Percentiles rank a stretch among this genome's conserved stretches.
phyloP scores from a whole-genome alignment of 2,329 filamentous ascomycete species.

The Colletotrichum camelliae region DNA sequence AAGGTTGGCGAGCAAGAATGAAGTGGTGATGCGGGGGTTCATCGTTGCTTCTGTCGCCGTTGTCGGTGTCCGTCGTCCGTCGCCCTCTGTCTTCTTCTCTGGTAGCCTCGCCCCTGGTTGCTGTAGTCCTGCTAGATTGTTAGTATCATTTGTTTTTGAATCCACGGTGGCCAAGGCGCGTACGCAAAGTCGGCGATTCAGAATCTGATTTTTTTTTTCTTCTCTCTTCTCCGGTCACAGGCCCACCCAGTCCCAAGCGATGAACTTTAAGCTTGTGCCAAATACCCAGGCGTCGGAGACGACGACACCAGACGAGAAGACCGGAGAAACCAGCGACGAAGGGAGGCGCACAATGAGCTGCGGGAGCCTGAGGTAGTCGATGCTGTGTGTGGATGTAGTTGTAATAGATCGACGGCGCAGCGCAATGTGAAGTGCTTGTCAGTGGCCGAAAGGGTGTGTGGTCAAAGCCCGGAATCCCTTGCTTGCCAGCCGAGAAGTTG shows the following conservation, averaged over 20 bases:
- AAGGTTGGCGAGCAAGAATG: constrained; percentile 74
- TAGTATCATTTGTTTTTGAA: not conserved
- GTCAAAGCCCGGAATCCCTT: not conserved
- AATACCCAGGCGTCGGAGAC: not conserved
- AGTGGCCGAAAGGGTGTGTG: not conserved
- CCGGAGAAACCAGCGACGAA: not conserved
- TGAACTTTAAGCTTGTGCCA: not conserved
- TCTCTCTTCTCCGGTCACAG: not conserved
- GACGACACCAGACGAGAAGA: not conserved
- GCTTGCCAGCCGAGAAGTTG: not conserved
- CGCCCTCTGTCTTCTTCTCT: not conserved
- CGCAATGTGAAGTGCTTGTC: not conserved
- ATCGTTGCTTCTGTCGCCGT: not conserved
- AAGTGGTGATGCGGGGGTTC: constrained; percentile 49
- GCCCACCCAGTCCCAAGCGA: not conserved
- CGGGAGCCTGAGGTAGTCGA: not conserved
- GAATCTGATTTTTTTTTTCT: not conserved
- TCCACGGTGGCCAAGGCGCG: not conserved
- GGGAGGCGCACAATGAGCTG: not conserved
- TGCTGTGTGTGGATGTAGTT: not conserved
- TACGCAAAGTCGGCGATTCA: not conserved
- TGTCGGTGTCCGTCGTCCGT: not conserved
- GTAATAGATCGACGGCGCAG: not conserved
- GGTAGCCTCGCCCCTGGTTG: not conserved
- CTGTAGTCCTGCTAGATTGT: not conserved